Evolutionary conservation across 192 early-diverging fungal species (phyloP).

Genomic region (Linnemannia zychae): DNA sequence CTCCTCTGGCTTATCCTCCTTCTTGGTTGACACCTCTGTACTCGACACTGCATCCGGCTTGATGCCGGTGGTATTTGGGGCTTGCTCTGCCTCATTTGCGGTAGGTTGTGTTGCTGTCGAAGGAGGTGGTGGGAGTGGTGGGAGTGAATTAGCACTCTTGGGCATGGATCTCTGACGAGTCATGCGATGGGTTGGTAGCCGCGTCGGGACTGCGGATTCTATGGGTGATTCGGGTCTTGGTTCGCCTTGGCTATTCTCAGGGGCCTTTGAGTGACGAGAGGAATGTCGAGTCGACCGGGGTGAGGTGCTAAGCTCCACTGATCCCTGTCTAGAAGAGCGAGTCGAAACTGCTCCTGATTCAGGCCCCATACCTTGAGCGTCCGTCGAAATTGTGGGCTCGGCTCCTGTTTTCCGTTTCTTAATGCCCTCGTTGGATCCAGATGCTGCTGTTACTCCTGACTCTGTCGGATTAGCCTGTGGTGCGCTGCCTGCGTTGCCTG

Average conservation of each 20-base stretch:
- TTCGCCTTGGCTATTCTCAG: slow-evolving; percentile 16
- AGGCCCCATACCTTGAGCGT: background rate
- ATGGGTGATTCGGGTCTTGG: slow-evolving; percentile 5
- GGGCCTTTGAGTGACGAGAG: slow-evolving; percentile 19
- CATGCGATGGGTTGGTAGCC: slow-evolving; percentile 41
- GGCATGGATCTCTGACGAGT: slow-evolving; percentile 37
- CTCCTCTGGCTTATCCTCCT: background rate
- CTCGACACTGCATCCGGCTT: background rate
- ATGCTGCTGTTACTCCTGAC: background rate
- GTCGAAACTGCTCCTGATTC: background rate
- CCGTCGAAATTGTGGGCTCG: slow-evolving; percentile 1
- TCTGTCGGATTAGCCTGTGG: background rate
- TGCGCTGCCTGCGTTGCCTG: background rate
- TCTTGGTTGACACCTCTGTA: background rate
- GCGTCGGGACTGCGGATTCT: background rate
- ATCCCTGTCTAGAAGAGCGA: slow-evolving; percentile 42
- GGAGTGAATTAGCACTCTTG: slow-evolving; percentile 27
- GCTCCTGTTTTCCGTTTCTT: slow-evolving; percentile 25
- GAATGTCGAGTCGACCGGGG: slow-evolving; percentile 54
- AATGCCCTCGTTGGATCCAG: slow-evolving; percentile 3
- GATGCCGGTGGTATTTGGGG: background rate
- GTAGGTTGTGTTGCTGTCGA: background rate
- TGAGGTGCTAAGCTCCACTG: slow-evolving; percentile 31
- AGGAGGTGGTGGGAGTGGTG: background rate
- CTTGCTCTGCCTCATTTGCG: background rate